Conservation (phyloP, 345 rosid species). For the Citrus sp. region DNA sequence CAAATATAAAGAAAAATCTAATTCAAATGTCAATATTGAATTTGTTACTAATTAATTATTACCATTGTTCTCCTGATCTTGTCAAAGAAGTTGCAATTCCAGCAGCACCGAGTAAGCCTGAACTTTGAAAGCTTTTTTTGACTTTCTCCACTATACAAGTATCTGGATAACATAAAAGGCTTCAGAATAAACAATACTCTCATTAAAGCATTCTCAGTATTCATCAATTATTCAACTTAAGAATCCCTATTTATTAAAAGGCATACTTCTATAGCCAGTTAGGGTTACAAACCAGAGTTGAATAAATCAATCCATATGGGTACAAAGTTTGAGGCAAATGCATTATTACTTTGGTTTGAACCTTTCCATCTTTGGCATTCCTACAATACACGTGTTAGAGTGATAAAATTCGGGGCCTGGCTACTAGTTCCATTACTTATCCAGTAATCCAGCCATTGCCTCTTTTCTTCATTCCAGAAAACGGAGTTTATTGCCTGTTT, state of each 20-base stretch:
- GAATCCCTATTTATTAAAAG: no score
- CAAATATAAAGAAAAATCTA: not conserved
- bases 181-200: not conserved
- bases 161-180: constrained; percentile 39
- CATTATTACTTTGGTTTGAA: constrained; percentile 55
- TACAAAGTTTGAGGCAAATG: constrained; percentile 74
- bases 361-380: constrained; percentile 55
- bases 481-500: constrained; percentile 49
- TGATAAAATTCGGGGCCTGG: constrained; percentile 17
- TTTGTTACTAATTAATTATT: constrained; percentile 23
- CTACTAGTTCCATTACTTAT: constrained; percentile 20
- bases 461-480: constrained; percentile 69
- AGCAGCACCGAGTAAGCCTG: constrained; percentile 58
- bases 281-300: constrained; percentile 56
- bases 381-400: constrained; percentile 21
- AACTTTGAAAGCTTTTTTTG: constrained; percentile 42
- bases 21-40: not conserved
- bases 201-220: no score
- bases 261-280: not conserved
- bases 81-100: constrained; percentile 78
- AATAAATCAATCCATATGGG: constrained; percentile 77
- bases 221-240: no score
- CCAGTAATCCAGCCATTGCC: constrained; percentile 97
- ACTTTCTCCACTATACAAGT: constrained; percentile 53
- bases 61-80: constrained; percentile 78